A percentile compares a stretch with the other conserved stretches of the same genome.
phyloP scores from a whole-genome alignment of 805 yeast genomes.

The Pichia pseudocactophila region DNA sequence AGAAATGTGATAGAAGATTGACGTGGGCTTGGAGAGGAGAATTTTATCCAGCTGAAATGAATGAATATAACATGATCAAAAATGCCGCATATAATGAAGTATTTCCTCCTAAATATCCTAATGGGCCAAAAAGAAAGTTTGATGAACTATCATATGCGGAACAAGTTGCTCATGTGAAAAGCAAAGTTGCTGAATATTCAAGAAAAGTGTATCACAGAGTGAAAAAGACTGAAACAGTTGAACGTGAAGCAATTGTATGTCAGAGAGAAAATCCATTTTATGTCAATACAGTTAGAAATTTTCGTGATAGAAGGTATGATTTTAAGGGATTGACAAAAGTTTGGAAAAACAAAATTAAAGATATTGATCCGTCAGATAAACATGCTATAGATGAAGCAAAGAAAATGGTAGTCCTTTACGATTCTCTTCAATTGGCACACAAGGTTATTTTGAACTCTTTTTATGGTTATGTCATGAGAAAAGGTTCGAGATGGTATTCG shows the following conservation, averaged over 20 bases:
- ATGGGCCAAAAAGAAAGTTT: slow-evolving; percentile 52
- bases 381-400: slow-evolving; percentile 78
- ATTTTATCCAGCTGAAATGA: slow-evolving; percentile 80
- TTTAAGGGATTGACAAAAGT: slow-evolving; percentile 88
- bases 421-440: slow-evolving; percentile 92
- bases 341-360: slow-evolving; percentile 77
- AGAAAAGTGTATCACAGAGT: slow-evolving; percentile 76
- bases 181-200: slow-evolving; percentile 75
- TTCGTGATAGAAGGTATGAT: slow-evolving; percentile 93
- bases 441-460: slow-evolving; percentile 94
- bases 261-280: slow-evolving; percentile 97
- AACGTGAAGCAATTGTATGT: slow-evolving; percentile 88
- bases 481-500: slow-evolving; percentile 98
- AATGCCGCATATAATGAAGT: slow-evolving; percentile 72
- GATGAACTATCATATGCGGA: slow-evolving; percentile 71
- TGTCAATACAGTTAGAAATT: slow-evolving; percentile 86
- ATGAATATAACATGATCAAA: slow-evolving; percentile 85
- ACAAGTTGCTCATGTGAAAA: slow-evolving; percentile 67
- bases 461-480: slow-evolving; percentile 98
- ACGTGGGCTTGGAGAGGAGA: slow-evolving; percentile 99
- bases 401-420: slow-evolving; percentile 89
- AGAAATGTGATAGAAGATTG: slow-evolving; percentile 80
- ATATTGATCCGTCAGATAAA: slow-evolving; percentile 44
- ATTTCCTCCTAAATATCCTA: slow-evolving; percentile 54
- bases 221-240: slow-evolving; percentile 74